Base-by-base conservation (phyloP, 768 basidiomycete genomes). In the Boletus rubropictus region DNA sequence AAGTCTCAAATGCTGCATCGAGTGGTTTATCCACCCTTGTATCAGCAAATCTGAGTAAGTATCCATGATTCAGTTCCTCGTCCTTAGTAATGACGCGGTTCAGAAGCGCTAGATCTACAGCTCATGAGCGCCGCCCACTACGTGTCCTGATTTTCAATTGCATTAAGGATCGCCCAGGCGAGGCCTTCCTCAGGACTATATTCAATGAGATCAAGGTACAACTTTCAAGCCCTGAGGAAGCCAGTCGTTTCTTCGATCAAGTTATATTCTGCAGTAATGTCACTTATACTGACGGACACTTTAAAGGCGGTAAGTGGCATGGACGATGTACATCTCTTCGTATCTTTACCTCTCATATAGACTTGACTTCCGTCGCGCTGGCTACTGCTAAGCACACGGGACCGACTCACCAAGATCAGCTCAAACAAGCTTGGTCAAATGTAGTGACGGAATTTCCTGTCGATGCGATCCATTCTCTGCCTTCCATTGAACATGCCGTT, bases 251-350 rank as follows among this genome's bases (percentile, higher is more conserved):
- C 58, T 96, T 96, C 55, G 79, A 90, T 59, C 78, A 83, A 41
- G 88, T 94, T 48, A 80, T 98, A 38, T 98, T 99, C 67, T 98
- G 94, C 68, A 84, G 92, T 39, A 99, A 98, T 64, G 87, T 96
- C 27, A 99, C 96, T 0, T 99, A 95, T 60, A 76, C 80, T 1
- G 83, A 89, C 52, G 96, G 96, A 0, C 73, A 76, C 27, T 97
- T 82, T 63, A 98, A 97, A 71, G 87, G 89, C 42, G 95, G 95
- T 91, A 56, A 63, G 78, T 60, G 17, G 50, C 28, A 15, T 27
- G 10, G 14, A 34, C 5, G 18, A 14, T 40, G 28, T 38, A 2
- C 36, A 31, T 45, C 15, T 59, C 27, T 28, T 8, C 11, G 18
- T 20, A 17, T 49, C 24, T 44, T 40, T 25, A 55, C 10, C 34